Percentiles rank a stretch among this genome's conserved stretches.
Conservation (phyloP, 2,329 filamentous ascomycete species). For the Hypoxylon sp. region DNA sequence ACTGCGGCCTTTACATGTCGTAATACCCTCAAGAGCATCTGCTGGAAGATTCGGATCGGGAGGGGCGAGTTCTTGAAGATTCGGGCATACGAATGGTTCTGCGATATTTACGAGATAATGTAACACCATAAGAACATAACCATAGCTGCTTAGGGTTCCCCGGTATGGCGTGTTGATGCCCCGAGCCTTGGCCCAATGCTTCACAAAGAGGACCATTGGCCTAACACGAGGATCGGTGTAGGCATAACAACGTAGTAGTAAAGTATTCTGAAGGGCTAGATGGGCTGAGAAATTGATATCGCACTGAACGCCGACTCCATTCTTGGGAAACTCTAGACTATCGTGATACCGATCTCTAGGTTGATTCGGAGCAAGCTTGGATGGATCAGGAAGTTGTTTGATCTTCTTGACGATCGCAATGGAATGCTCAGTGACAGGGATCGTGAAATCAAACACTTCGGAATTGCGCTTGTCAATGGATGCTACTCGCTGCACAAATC, state of each 20-base stretch:
- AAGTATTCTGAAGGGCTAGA: conserved; percentile 86
- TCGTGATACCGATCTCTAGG: conserved; percentile 69
- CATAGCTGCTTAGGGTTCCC: conserved; percentile 89
- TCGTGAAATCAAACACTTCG: conserved; percentile 52
- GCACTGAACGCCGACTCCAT: conserved; percentile 84
- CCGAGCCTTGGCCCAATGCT: conserved; percentile 89
- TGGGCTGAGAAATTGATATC: conserved; percentile 94
- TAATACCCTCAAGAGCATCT: conserved; percentile 57
- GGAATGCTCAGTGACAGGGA: conserved; percentile 58
- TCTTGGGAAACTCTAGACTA: conserved; percentile 82
- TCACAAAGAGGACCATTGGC: conserved; percentile 86
- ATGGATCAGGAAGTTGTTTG: conserved; percentile 63
- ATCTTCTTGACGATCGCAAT: conserved; percentile 60
- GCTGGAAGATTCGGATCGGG: conserved; percentile 57
- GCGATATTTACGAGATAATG: conserved; percentile 91
- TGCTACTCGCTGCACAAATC: conserved; percentile 50
- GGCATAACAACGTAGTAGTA: conserved; percentile 86
- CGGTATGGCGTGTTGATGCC: conserved; percentile 90
- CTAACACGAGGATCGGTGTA: conserved; percentile 82
- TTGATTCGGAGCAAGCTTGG: conserved; percentile 65
- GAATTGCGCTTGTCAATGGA: conserved; percentile 38
- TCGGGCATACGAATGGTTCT: conserved; percentile 85
- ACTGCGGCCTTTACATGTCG: conserved; percentile 73
- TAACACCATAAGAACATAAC: conserved; percentile 91
- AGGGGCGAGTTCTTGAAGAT: conserved; percentile 75